Base-by-base conservation (phyloP, 441 rosid species). In the Jatropha podagrica region DNA sequence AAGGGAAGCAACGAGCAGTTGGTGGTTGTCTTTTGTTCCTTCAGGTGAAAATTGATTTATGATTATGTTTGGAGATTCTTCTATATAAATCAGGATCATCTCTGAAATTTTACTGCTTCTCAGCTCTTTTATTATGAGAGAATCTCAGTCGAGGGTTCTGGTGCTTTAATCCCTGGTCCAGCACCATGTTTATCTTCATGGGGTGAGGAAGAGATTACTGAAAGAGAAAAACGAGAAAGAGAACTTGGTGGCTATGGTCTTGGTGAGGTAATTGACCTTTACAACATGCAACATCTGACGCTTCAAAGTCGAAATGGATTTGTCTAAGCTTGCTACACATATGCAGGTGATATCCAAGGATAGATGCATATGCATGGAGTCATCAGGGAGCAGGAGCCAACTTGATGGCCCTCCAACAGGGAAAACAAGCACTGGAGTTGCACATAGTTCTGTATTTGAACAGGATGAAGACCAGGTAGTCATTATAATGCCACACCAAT, bases 1-100 rank as follows among this genome's bases (percentile, higher is more conserved):
- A 85, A 72, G 86, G 88, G 40, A 85, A 83, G 81, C 86, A 85
- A 65, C 85, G 72, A 56, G 88, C 86, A 37, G 86, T 83, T 70
- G 86, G 88, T 74, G 88, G 88, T 65, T 85, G 88, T 65, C 88
- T 83, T 68, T 78, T 85, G 75, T 83, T 85, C 78, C 88, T 85
- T 46, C 88, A 85, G 86, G 86, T 85, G 72, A 67, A 32, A 65
- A 14, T 55, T 62, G 20, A 67, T 65, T 15, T 63, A 6, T 52
- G 52, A 40, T 65, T 26, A 44, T 54, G 49, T 71, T 51, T 60
- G 3, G 27, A 5, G 6, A 41, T 66, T 17, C 18, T 38, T 20
- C 6, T 65, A 4, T 69, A 11, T 65, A 17, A 12, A 61, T 61
- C 13, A 1, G 10, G 72, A 54, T 46, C 37, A 40, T 69, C 56